These are phyloP conservation scores for thale cress (Arabidopsis thaliana) DNA, from an alignment of 345 rosid species.

Conservation along the genomic window DNA sequence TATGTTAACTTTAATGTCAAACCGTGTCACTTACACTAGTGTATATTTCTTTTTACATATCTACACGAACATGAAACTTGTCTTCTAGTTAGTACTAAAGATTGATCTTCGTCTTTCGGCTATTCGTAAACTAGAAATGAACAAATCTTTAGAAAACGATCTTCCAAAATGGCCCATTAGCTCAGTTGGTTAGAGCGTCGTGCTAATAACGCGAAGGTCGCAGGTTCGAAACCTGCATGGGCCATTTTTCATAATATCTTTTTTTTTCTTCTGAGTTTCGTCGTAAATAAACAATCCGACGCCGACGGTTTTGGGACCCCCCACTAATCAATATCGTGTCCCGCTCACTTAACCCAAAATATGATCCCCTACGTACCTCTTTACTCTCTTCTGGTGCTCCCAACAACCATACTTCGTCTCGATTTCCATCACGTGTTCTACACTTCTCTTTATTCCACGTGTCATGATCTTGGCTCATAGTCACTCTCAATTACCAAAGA, in stretches of 20 bases:
- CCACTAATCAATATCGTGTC: conserved; percentile 38
- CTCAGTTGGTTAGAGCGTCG: conserved; percentile 89
- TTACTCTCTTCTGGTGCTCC: background rate
- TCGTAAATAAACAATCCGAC: conserved; percentile 23
- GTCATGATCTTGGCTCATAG: background rate
- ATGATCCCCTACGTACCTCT: conserved; percentile 19
- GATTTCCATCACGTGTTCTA: background rate
- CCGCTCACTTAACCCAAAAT: conserved; percentile 41
- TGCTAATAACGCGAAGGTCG: conserved; percentile 96
- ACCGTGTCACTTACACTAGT: conserved; percentile 26
- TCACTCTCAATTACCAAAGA: background rate
- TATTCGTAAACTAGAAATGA: background rate
- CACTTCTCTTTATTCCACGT: background rate
- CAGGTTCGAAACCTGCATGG: conserved; percentile 77
- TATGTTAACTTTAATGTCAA: conserved; percentile 26
- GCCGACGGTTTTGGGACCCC: conserved; percentile 34
- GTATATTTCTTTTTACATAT: background rate
- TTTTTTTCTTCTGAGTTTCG: background rate
- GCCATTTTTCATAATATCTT: background rate
- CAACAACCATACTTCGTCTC: background rate
- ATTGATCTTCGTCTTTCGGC: background rate
- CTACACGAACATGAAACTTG: background rate
- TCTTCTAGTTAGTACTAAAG: background rate
- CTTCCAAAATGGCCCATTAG: conserved; percentile 22
- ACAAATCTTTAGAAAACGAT: background rate